Base-by-base conservation (phyloP, 768 basidiomycete species). In the Panaeolus papilionaceus region DNA sequence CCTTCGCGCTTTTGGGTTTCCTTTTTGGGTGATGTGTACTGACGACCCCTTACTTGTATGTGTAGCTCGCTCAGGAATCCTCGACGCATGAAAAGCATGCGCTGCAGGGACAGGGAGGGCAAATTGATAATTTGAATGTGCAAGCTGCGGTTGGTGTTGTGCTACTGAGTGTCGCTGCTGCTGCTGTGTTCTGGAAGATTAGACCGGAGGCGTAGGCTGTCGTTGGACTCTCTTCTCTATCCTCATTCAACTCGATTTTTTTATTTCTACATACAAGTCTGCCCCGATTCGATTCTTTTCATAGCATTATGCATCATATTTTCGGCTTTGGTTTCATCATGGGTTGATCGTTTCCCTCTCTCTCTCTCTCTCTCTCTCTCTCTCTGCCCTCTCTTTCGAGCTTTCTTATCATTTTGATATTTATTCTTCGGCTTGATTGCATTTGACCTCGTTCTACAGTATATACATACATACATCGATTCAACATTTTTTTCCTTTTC, bases 121-220 rank as follows among this genome's bases (percentile, higher is more conserved):
- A 28, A 28, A 11, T 16, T 58, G 54, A 58, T 58, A 28, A 58
- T 58, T 58, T 84, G 47, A 82, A 82, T 79, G 71, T 88, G 71
- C 84, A 85, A 66, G 83, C 90, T 1, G 89, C 88, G 5, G 77
- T 90, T 3, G 90, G 90, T 4, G 86, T 92, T 8, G 74, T 92
- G 18, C 83, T 93, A 4, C 76, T 93, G 37, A 83, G 88, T 62
- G 85, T 91, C 8, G 90, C 89, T 3, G 89, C 92, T 2, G 89
- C 86, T 12, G 91, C 90, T 7, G 91, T 93, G 62, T 78, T 91
- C 72, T 92, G 90, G 89, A 84, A 89, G 69, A 88, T 91, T 37
- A 88, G 87, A 66, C 78, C 80, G 3, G 80, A 82, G 75, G n/a
- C 54, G 28, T 58, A 16, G 16, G 45, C n/a, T 45, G 44, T 39